phyloP scores from a whole-genome alignment of 257 asterid genomes.

The Gentiana dahurica region DNA sequence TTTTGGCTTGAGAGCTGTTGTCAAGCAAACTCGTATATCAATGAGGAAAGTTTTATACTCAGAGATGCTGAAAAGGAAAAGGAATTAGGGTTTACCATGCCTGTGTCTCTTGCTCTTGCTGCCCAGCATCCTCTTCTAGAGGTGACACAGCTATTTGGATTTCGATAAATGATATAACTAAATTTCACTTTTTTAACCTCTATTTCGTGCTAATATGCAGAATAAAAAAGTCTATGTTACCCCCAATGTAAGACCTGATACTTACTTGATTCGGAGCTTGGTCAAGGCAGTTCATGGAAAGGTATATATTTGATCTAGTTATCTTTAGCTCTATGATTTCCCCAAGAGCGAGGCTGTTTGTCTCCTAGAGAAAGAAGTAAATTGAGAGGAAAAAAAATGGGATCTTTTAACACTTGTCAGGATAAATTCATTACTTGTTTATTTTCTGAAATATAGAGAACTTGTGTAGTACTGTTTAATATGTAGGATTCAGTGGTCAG shows the following conservation, averaged over 20 bases:
- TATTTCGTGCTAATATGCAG: constrained; percentile 28
- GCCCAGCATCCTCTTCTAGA: constrained; percentile 49
- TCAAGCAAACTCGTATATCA: constrained; percentile 44
- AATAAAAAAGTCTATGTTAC: constrained; percentile 52
- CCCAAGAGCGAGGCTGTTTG: too few relatives aligned
- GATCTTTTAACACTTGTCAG: not conserved
- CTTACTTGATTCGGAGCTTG: constrained; percentile 42
- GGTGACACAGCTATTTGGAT: constrained; percentile 25
- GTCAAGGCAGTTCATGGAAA: constrained; percentile 58
- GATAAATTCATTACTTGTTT: too few relatives aligned
- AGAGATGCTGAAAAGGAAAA: constrained; percentile 79
- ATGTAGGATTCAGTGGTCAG: too few relatives aligned
- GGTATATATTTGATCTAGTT: constrained; percentile 26
- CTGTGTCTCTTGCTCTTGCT: constrained; percentile 48
- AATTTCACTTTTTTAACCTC: constrained; percentile 5
- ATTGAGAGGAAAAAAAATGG: not conserved
- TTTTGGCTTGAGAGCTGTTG: constrained; percentile 76
- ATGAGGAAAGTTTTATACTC: constrained; percentile 49
- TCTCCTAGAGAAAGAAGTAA: not conserved
- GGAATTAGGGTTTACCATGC: constrained; percentile 62
- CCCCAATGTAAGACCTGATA: constrained; percentile 48
- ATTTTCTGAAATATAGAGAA: too few relatives aligned
- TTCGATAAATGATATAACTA: constrained; percentile 5
- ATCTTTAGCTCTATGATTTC: not conserved
- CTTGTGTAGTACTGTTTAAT: too few relatives aligned